Evolutionary conservation across 345 rosid species (phyloP).

Genomic region (Lepidium africanum): DNA sequence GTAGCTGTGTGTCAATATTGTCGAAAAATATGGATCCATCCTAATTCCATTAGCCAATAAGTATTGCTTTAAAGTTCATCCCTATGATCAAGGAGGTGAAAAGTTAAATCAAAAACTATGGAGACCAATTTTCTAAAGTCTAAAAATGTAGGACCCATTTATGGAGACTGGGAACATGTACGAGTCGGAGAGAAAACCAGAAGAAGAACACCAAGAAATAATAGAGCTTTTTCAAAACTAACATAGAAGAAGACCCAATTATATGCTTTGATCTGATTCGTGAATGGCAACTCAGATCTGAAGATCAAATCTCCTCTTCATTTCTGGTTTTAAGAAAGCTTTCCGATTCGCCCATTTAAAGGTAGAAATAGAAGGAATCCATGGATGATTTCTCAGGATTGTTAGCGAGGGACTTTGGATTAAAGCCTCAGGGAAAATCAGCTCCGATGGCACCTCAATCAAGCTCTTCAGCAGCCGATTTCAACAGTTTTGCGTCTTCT

Average conservation of each 20-base stretch:
- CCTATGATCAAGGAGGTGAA: neutral
- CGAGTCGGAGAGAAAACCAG: neutral
- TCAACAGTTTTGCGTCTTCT: conserved; percentile 18
- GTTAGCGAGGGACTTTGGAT: conserved; percentile 53
- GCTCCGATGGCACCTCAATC: conserved; percentile 69
- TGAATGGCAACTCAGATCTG: neutral
- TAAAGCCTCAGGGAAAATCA: conserved; percentile 68
- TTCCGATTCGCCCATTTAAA: neutral
- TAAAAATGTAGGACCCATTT: neutral
- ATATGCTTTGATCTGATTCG: neutral
- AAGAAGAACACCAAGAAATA: neutral
- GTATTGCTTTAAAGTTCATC: too few species aligned
- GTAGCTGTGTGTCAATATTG: too few species aligned
- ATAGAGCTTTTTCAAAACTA: neutral
- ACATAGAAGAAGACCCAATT: neutral
- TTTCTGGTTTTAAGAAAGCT: neutral
- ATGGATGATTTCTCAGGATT: conserved; percentile 74
- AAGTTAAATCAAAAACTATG: neutral
- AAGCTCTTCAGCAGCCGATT: conserved; percentile 8
- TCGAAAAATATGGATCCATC: too few species aligned
- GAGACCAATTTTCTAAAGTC: neutral
- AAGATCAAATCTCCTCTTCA: neutral
- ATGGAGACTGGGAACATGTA: too few species aligned
- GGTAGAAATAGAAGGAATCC: neutral
- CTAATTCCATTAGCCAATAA: too few species aligned